phyloP scores from a whole-genome alignment of 1,139 yeast species.

The Saccharomyces pastorianus region DNA sequence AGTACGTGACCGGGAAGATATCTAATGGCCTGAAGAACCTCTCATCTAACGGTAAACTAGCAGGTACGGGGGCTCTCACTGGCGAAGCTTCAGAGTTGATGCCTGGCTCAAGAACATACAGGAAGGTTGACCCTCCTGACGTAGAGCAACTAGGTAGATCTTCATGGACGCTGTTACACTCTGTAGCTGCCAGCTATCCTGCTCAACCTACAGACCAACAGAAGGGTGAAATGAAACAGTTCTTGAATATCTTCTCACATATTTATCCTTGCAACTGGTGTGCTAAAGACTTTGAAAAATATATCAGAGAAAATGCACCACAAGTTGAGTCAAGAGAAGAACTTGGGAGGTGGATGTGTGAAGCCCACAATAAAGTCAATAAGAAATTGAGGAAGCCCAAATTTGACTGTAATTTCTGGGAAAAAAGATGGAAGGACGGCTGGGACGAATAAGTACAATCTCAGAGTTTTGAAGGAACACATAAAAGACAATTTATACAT shows the following conservation, averaged over 20 bases:
- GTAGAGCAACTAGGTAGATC: slow-evolving; percentile 72
- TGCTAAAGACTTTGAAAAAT: slow-evolving; percentile 72
- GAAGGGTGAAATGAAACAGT: slow-evolving; percentile 64
- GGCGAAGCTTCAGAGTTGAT: slow-evolving; percentile 14
- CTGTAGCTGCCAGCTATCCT: slow-evolving; percentile 88
- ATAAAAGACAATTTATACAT: background rate
- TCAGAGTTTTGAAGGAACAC: background rate
- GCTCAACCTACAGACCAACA: slow-evolving; percentile 51
- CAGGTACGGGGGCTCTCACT: slow-evolving; percentile 7
- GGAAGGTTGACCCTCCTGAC: slow-evolving; percentile 75
- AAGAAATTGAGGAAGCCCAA: slow-evolving; percentile 71
- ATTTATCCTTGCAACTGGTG: slow-evolving; percentile 94
- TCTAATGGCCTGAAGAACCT: slow-evolving; percentile 9
- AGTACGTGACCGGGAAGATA: slow-evolving; percentile 41
- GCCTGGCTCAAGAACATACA: slow-evolving; percentile 26
- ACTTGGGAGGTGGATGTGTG: slow-evolving; percentile 86
- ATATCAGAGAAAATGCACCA: slow-evolving; percentile 56
- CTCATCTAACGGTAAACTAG: background rate
- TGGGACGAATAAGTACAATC: slow-evolving; percentile 40
- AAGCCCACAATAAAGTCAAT: slow-evolving; percentile 90
- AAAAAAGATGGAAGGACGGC: slow-evolving; percentile 82
- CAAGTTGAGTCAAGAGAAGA: slow-evolving; percentile 63
- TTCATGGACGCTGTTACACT: slow-evolving; percentile 88
- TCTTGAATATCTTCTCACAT: slow-evolving; percentile 62
- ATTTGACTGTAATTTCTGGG: slow-evolving; percentile 87